Percentiles rank a stretch among this genome's conserved stretches.
Conservation (phyloP, 768 basidiomycete genomes). For the Rhodosporidiobolus odoratus region DNA sequence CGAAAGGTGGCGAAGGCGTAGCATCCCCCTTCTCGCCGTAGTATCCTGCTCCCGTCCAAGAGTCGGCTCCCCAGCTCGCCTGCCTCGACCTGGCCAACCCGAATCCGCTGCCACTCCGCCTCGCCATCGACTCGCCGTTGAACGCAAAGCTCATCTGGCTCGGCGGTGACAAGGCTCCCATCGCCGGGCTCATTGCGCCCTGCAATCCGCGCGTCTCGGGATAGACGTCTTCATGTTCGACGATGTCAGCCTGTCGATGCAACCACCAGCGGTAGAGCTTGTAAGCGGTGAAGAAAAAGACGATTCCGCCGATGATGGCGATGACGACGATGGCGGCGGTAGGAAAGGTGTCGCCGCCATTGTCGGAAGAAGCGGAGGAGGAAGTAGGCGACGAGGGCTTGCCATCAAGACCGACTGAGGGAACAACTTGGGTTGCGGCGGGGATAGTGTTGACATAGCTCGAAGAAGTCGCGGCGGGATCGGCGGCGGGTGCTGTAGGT, state of each 20-base stretch:
- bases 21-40: constrained; percentile 19
- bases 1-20: constrained; percentile 16
- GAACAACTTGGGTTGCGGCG: constrained; percentile 23
- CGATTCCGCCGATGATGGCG: constrained; percentile 24
- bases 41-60: constrained; percentile 1
- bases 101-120: constrained; percentile 20
- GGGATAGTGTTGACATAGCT: constrained; percentile 18
- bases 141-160: constrained; percentile 24
- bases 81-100: constrained; percentile 11
- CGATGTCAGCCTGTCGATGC: background rate
- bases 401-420: constrained; percentile 28
- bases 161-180: constrained; percentile 8
- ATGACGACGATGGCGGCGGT: constrained; percentile 31
- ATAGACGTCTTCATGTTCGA: background rate
- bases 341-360: constrained; percentile 28
- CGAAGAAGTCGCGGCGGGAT: background rate
- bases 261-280: constrained; percentile 26
- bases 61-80: constrained; percentile 33
- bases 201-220: background rate
- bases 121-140: constrained; percentile 21
- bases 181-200: background rate
- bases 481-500: background rate
- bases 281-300: constrained; percentile 26
- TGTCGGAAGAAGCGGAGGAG: background rate
- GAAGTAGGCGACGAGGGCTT: constrained; percentile 1